Evolutionary conservation across 169 alveolate species (phyloP).

Genomic region (Plasmodium reichenowi): DNA sequence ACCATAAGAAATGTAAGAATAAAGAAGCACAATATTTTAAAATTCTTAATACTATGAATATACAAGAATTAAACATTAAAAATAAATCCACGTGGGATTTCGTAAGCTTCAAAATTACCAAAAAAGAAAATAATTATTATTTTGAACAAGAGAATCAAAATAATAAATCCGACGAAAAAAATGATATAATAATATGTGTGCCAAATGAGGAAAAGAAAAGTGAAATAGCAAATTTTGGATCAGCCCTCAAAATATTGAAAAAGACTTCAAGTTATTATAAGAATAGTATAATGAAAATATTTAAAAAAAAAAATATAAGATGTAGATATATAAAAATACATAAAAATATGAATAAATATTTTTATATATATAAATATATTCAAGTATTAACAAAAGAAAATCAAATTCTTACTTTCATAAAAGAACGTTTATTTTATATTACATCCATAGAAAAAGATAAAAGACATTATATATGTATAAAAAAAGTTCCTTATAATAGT

Average conservation of each 20-base stretch:
- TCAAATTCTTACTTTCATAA: neutral
- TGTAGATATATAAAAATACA: slow-evolving; percentile 29
- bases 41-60: slow-evolving; percentile 10
- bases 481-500: slow-evolving; percentile 4
- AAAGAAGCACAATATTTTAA: neutral
- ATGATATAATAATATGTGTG: neutral
- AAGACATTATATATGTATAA: slow-evolving; percentile 43
- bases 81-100: slow-evolving; percentile 60
- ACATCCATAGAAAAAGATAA: slow-evolving; percentile 30
- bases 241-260: slow-evolving; percentile 13
- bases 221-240: neutral
- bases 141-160: neutral
- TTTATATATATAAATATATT: slow-evolving; percentile 34
- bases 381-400: neutral
- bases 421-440: slow-evolving; percentile 39
- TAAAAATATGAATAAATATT: slow-evolving; percentile 29
- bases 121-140: neutral
- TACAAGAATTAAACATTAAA: slow-evolving; percentile 47
- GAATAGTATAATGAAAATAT: neutral
- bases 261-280: neutral
- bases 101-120: slow-evolving; percentile 17
- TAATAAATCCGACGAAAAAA: neutral
- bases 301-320: slow-evolving; percentile 29
- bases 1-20: neutral
- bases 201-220: neutral